Conservation (phyloP, 768 basidiomycete genomes). For the Rhodotorula graminis region DNA sequence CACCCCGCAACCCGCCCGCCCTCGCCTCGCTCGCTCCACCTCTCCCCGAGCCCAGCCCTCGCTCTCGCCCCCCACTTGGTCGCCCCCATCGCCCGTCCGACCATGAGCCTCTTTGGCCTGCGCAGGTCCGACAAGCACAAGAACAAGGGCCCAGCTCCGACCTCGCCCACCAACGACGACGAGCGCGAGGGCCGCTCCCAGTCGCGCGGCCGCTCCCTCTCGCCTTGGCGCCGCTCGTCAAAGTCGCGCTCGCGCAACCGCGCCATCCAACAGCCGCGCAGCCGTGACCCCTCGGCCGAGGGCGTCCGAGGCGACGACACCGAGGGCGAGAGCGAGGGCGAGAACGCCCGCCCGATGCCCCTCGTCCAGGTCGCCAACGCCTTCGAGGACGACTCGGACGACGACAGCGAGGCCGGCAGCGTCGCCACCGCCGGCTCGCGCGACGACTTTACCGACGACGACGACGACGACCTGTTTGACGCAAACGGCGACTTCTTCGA, state of each 20-base stretch:
- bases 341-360: conserved; percentile 15
- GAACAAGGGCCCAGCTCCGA: not conserved
- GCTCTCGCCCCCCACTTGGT: not conserved
- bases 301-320: conserved; percentile 24
- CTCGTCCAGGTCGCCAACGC: conserved; percentile 29
- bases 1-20: too few species aligned
- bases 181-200: conserved; percentile 2
- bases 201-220: conserved; percentile 20
- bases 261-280: not conserved
- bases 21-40: not conserved
- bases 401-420: conserved; percentile 19
- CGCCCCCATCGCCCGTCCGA: not conserved
- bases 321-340: conserved; percentile 34
- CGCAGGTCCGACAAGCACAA: conserved; percentile 11
- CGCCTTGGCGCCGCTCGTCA: conserved; percentile 23
- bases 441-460: conserved; percentile 4
- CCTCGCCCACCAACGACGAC: conserved; percentile 3
- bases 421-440: conserved; percentile 3
- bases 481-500: conserved; percentile 1
- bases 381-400: conserved; percentile 27
- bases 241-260: conserved; percentile 6
- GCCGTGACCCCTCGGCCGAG: conserved; percentile 26
- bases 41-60: not conserved
- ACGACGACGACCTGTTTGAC: not conserved
- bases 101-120: conserved; percentile 30